Percentiles rank a stretch among this genome's conserved stretches.
Conservation (phyloP, 306 rosid genomes). For the Corylus avellana region DNA sequence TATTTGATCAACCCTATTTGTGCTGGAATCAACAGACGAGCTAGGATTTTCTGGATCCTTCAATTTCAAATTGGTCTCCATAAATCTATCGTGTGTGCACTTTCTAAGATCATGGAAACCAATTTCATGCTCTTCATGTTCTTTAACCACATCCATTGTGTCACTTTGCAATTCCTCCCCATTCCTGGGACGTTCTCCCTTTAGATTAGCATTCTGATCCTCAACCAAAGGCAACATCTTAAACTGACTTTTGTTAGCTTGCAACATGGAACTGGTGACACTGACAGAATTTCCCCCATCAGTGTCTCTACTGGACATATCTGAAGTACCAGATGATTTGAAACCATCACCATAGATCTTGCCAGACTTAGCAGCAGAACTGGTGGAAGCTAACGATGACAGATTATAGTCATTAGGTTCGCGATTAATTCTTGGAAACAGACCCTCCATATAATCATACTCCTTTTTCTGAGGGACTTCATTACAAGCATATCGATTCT, state of each 20-base stretch:
- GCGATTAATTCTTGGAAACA: slow-evolving; percentile 44
- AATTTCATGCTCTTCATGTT: slow-evolving; percentile 42
- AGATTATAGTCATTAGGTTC: slow-evolving; percentile 63
- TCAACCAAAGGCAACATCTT: slow-evolving; percentile 36
- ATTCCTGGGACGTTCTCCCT: slow-evolving; percentile 33
- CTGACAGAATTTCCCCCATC: slow-evolving; percentile 36
- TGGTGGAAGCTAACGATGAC: slow-evolving; percentile 58
- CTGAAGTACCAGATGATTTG: slow-evolving; percentile 42
- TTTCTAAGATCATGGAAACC: slow-evolving; percentile 52
- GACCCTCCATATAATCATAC: slow-evolving; percentile 42
- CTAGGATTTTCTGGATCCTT: slow-evolving; percentile 64
- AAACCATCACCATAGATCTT: slow-evolving; percentile 46
- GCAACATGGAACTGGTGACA: slow-evolving; percentile 33
- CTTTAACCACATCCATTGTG: slow-evolving; percentile 31
- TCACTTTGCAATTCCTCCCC: slow-evolving; percentile 38
- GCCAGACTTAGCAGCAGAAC: slow-evolving; percentile 51
- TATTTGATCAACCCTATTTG: slow-evolving; percentile 65
- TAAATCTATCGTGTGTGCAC: slow-evolving; percentile 57
- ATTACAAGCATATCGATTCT: slow-evolving; percentile 69
- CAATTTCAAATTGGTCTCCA: slow-evolving; percentile 58
- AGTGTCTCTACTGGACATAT: slow-evolving; percentile 35
- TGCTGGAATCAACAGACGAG: slow-evolving; percentile 47
- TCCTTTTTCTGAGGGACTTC: slow-evolving; percentile 71
- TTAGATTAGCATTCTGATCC: slow-evolving; percentile 36
- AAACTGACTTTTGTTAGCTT: slow-evolving; percentile 33